Percentiles rank a stretch among this genome's conserved stretches.
phyloP scores from a whole-genome alignment of 768 basidiomycete genomes.

The Terana coerulea region DNA sequence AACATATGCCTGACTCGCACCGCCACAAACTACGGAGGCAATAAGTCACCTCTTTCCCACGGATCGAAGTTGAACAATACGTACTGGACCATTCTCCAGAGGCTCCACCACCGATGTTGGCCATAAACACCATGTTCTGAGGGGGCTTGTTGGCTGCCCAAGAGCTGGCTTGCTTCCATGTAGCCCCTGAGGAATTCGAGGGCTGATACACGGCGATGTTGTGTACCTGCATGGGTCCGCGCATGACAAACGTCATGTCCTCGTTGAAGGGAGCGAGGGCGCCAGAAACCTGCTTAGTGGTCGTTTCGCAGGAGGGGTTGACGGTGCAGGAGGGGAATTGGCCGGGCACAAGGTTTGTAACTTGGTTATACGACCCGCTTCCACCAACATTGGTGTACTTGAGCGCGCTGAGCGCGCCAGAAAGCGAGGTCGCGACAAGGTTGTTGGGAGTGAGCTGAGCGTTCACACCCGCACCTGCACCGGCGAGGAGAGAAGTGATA shows the following conservation, averaged over 20 bases:
- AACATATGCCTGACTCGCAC: conserved; percentile 27
- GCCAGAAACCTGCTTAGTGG: conserved; percentile 17
- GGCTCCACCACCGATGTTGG: conserved; percentile 24
- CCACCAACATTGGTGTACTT: conserved; percentile 26
- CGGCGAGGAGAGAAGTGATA: conserved; percentile 8
- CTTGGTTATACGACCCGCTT: conserved; percentile 23
- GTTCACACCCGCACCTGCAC: too few species aligned
- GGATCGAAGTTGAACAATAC: background rate
- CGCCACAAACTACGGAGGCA: conserved; percentile 22
- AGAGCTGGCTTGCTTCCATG: conserved; percentile 25
- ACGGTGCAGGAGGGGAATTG: conserved; percentile 22
- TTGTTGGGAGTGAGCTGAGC: conserved; percentile 16
- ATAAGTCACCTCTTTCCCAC: background rate
- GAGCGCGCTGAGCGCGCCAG: conserved; percentile 23
- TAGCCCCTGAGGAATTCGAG: conserved; percentile 18
- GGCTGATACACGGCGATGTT: conserved; percentile 29
- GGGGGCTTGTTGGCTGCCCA: conserved; percentile 17
- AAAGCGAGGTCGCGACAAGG: conserved; percentile 16
- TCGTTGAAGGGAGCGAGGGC: conserved; percentile 28
- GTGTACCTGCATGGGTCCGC: conserved; percentile 23
- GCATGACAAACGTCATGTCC: conserved; percentile 25
- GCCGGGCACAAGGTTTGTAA: conserved; percentile 26
- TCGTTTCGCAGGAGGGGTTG: conserved; percentile 20
- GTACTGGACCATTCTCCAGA: conserved; percentile 26
- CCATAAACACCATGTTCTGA: conserved; percentile 28